A percentile compares a stretch with the other conserved stretches of the same genome.
These are phyloP conservation scores for Leccinum broughii DNA, from an alignment of 768 basidiomycete species.

Conservation along the genomic window DNA sequence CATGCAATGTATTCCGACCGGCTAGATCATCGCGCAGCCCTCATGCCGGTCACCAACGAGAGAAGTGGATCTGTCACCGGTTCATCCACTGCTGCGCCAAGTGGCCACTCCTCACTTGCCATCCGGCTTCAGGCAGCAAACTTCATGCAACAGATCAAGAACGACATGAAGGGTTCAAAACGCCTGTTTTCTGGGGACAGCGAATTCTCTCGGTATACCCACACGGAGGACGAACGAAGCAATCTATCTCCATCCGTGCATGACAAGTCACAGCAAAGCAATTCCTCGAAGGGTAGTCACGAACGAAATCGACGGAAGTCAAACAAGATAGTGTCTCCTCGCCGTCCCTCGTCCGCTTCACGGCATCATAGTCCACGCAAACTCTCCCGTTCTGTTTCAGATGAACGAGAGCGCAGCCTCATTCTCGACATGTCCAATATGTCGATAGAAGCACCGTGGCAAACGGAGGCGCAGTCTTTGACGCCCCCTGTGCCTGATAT, in stretches of 20 bases:
- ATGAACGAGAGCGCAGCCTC: slow-evolving; percentile 44
- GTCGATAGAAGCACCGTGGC: slow-evolving; percentile 42
- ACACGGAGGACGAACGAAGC: slow-evolving; percentile 16
- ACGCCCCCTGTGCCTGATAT: slow-evolving; percentile 7
- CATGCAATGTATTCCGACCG: slow-evolving; percentile 1
- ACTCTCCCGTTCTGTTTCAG: slow-evolving; percentile 38
- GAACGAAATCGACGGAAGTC: slow-evolving; percentile 29
- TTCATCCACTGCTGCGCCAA: slow-evolving; percentile 34
- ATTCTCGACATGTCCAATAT: slow-evolving; percentile 44
- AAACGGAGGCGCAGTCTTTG: slow-evolving; percentile 23
- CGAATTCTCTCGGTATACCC: slow-evolving; percentile 46
- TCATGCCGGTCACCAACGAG: slow-evolving; percentile 17
- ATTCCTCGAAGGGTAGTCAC: slow-evolving; percentile 31
- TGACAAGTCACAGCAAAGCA: slow-evolving; percentile 26
- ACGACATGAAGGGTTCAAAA: slow-evolving; percentile 68
- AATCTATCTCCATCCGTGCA: slow-evolving; percentile 15
- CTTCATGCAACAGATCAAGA: slow-evolving; percentile 84
- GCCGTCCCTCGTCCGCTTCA: slow-evolving; percentile 38
- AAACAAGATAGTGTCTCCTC: slow-evolving; percentile 28
- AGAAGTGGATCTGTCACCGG: slow-evolving; percentile 25
- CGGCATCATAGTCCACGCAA: slow-evolving; percentile 47
- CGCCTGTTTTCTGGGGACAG: slow-evolving; percentile 71
- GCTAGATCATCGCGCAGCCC: slow-evolving; percentile 12
- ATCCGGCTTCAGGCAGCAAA: slow-evolving; percentile 77
- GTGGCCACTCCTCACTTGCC: slow-evolving; percentile 57